A percentile compares a stretch with the other conserved stretches of the same genome.
phyloP scores from a whole-genome alignment of 441 rosid species.

The Bocquillonia castaneifolia region DNA sequence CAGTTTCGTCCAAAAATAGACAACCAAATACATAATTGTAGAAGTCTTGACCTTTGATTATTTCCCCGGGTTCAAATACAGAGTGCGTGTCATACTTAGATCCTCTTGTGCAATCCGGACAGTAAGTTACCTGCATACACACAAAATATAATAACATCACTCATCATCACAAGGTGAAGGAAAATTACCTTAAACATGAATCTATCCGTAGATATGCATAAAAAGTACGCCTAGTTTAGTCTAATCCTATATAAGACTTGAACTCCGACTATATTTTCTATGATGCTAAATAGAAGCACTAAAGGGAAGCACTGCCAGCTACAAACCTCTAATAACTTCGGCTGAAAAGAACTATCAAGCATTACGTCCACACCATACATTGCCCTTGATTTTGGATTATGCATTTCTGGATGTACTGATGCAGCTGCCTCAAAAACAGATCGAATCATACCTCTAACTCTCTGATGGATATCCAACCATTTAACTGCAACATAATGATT shows the following conservation, averaged over 20 bases:
- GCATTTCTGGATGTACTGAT: constrained; percentile 80
- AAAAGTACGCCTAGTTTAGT: neutral
- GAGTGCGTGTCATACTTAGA: constrained; percentile 65
- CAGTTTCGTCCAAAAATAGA: constrained; percentile 65
- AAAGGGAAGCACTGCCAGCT: constrained; percentile 10
- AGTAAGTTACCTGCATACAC: constrained; percentile 65
- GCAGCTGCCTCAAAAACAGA: constrained; percentile 79
- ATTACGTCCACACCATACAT: constrained; percentile 89
- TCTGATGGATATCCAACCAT: constrained; percentile 70
- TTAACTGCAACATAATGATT: constrained; percentile 45
- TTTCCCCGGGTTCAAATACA: constrained; percentile 37
- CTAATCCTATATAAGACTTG: neutral
- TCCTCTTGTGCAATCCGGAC: constrained; percentile 92
- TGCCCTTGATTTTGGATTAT: constrained; percentile 67
- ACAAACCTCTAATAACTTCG: constrained; percentile 86
- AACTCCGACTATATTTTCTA: neutral
- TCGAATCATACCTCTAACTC: constrained; percentile 54
- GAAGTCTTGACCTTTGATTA: constrained; percentile 54
- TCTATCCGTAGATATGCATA: neutral
- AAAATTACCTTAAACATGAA: neutral
- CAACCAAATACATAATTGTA: constrained; percentile 79
- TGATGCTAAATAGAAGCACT: neutral
- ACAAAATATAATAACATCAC: neutral
- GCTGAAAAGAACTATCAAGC: constrained; percentile 70
- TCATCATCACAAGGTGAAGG: neutral